A percentile compares a stretch with the other conserved stretches of the same genome.
Conservation (phyloP, 2,329 filamentous ascomycete genomes). For the Colletotrichum paranaense region DNA sequence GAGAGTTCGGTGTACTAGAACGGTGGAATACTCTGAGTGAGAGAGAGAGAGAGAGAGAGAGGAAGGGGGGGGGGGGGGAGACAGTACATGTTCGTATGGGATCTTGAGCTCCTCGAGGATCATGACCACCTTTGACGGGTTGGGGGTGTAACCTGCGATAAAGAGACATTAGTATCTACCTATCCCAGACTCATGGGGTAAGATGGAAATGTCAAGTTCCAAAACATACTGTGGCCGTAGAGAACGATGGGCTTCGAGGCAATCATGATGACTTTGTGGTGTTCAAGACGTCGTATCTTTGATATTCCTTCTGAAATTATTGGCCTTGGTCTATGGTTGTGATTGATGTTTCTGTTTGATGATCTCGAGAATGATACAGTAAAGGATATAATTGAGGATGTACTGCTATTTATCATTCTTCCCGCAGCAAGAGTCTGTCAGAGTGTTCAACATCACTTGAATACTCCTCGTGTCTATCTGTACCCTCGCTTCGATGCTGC, state of each 20-base stretch:
- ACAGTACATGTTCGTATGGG: slow-evolving; percentile 43
- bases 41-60: not conserved
- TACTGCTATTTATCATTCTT: not conserved
- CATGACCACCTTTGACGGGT: slow-evolving; percentile 47
- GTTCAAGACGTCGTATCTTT: no score
- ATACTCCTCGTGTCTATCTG: not conserved
- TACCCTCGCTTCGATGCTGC: not conserved
- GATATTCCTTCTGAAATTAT: no score
- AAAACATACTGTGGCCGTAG: slow-evolving; percentile 7
- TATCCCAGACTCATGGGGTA: not conserved
- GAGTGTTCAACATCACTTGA: no score
- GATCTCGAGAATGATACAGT: no score
- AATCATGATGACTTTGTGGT: not conserved
- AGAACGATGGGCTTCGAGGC: not conserved
- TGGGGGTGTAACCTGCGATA: slow-evolving; percentile 38
- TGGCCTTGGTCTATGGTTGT: no score
- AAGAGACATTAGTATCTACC: not conserved
- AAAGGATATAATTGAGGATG: no score
- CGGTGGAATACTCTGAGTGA: not conserved
- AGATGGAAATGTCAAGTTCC: not conserved
- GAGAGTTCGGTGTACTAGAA: not conserved
- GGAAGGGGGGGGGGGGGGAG: no score
- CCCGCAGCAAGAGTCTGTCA: not conserved
- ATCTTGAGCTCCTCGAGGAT: slow-evolving; percentile 50
- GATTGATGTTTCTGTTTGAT: no score